Percentiles rank a stretch among this genome's conserved stretches.
phyloP scores from a whole-genome alignment of 192 early-diverging fungal genomes.

The Chytriomyces sp. region DNA sequence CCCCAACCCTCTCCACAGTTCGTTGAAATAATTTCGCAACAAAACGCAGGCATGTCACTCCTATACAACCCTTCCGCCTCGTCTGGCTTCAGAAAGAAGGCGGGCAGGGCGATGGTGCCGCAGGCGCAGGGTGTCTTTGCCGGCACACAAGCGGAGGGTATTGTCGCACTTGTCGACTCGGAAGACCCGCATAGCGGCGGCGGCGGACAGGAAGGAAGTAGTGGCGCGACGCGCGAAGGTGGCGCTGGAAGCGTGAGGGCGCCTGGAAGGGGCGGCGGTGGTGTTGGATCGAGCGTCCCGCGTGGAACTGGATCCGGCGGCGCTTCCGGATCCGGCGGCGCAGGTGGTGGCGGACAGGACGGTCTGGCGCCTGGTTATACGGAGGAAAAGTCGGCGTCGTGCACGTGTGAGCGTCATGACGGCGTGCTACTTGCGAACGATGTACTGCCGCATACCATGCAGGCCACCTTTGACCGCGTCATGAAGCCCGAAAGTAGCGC shows the following conservation, averaged over 20 bases:
- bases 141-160: no score
- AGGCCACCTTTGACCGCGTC: neutral
- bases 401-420: slow-evolving; percentile 9
- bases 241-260: neutral
- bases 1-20: no score
- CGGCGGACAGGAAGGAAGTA: no score
- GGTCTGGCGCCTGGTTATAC: neutral
- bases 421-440: slow-evolving; percentile 1
- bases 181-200: no score
- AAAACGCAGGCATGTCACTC: no score
- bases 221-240: no score
- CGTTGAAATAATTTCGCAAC: no score
- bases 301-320: neutral
- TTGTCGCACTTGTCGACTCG: no score
- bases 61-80: no score
- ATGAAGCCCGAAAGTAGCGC: slow-evolving; percentile 7
- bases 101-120: no score
- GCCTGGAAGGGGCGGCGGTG: neutral
- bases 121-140: no score
- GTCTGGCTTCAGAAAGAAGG: neutral
- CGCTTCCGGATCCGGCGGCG: neutral
- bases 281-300: no score
- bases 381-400: neutral
- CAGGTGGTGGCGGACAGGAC: neutral
- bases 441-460: neutral